Evolutionary conservation across 257 asterid species (phyloP).

Genomic region (Nicotiana noctiflora): DNA sequence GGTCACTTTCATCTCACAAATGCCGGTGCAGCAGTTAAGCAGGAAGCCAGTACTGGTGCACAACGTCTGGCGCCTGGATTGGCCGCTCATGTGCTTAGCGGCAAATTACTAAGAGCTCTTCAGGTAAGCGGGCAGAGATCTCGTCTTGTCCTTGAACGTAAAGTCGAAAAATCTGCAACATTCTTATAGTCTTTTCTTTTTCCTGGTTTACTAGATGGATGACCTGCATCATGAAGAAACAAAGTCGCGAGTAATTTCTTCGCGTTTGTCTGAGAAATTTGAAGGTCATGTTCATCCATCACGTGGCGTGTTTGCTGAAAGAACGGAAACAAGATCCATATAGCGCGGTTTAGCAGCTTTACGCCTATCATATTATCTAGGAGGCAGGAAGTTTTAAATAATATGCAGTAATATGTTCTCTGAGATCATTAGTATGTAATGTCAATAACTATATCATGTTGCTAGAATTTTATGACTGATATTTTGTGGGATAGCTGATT

Average conservation of each 20-base stretch:
- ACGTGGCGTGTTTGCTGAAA: background rate
- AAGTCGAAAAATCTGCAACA: too few species aligned
- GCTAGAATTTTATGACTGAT: background rate
- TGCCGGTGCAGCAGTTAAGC: constrained; percentile 24
- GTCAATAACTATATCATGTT: background rate
- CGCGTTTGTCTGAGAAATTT: background rate
- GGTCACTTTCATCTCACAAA: background rate
- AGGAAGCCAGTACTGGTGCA: constrained; percentile 20
- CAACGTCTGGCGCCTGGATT: constrained; percentile 15
- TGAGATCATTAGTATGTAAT: background rate
- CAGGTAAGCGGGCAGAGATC: background rate
- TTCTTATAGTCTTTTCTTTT: background rate
- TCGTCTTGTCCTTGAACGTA: too few species aligned
- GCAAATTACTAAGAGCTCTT: background rate
- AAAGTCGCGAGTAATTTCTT: background rate
- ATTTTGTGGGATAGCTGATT: background rate
- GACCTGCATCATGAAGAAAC: background rate
- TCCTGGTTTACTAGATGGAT: background rate
- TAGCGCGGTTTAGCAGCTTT: background rate
- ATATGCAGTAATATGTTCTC: background rate
- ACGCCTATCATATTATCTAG: background rate
- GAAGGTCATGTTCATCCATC: background rate
- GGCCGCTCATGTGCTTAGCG: constrained; percentile 1
- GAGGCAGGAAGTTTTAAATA: background rate
- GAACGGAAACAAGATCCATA: background rate